Evolutionary conservation across 75 land plant genomes (phyloP).

Genomic region (Picea sitchensis): DNA sequence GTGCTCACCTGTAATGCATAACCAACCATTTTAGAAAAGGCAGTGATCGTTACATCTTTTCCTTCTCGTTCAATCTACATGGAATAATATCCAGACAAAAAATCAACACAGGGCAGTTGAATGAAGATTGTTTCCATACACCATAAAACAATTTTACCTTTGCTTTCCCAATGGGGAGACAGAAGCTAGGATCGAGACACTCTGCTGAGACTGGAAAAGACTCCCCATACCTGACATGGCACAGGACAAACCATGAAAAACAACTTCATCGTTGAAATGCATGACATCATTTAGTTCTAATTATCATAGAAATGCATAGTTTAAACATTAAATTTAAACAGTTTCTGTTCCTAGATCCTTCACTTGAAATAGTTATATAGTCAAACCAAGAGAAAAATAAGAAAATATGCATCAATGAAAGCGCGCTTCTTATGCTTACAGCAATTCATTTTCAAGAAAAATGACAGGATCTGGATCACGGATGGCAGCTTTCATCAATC

Average conservation of each 20-base stretch:
- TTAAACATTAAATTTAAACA: conserved; percentile 5
- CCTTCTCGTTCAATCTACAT: conserved; percentile 88
- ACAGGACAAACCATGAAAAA: not conserved
- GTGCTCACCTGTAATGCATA: conserved; percentile 74
- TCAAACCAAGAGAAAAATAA: not conserved
- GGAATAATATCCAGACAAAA: not conserved
- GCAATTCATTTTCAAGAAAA: conserved; percentile 87
- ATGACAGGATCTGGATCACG: conserved; percentile 94
- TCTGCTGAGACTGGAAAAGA: conserved; percentile 92
- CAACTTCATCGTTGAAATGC: not conserved
- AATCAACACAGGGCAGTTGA: not conserved
- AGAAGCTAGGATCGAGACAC: conserved; percentile 87
- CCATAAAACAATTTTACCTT: conserved; percentile 45
- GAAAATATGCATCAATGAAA: not conserved
- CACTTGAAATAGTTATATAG: not conserved
- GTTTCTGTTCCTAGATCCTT: not conserved
- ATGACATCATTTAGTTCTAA: not conserved
- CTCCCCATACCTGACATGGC: conserved; percentile 72
- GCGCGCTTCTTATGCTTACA: conserved; percentile 45
- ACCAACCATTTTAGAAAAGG: conserved; percentile 99
- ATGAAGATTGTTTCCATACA: not conserved
- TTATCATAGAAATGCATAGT: not conserved
- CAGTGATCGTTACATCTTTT: conserved; percentile 82
- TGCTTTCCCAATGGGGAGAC: conserved; percentile 95
- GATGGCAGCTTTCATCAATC: conserved; percentile 87